phyloP scores from a whole-genome alignment of 2,329 filamentous ascomycete genomes.

The Sporothrix protearum region DNA sequence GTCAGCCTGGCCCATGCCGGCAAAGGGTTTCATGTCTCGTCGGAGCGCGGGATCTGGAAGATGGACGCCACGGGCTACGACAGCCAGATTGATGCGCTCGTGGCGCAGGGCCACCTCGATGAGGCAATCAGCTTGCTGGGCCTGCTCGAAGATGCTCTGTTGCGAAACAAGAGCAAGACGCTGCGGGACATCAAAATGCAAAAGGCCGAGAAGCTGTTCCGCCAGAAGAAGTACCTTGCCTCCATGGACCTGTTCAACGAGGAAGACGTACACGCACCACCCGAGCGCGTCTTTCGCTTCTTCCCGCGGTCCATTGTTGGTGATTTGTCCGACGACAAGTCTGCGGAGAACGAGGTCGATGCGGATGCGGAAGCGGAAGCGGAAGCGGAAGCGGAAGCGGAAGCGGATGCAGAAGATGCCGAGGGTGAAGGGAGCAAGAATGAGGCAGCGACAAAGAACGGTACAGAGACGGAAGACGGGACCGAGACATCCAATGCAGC shows the following conservation, averaged over 20 bases:
- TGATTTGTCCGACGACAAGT: slow-evolving; percentile 58
- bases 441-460: background rate
- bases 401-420: slow-evolving; percentile 33
- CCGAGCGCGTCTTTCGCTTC: slow-evolving; percentile 78
- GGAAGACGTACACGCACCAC: slow-evolving; percentile 82
- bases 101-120: slow-evolving; percentile 70
- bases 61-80: slow-evolving; percentile 94
- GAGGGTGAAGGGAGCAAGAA: slow-evolving; percentile 34
- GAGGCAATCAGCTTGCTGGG: slow-evolving; percentile 86
- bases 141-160: slow-evolving; percentile 88
- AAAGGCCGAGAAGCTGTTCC: slow-evolving; percentile 84
- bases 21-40: slow-evolving; percentile 91
- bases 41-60: slow-evolving; percentile 88
- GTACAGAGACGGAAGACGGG: background rate
- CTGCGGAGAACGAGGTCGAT: slow-evolving; percentile 35
- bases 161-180: slow-evolving; percentile 75
- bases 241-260: slow-evolving; percentile 83
- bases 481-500: background rate
- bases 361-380: slow-evolving; percentile 34
- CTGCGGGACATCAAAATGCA: slow-evolving; percentile 84
- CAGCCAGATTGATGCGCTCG: slow-evolving; percentile 77
- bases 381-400: too few species aligned
- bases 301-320: slow-evolving; percentile 84
- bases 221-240: slow-evolving; percentile 74
- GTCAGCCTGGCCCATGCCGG: slow-evolving; percentile 92